These are phyloP conservation scores for Didymella pomorum DNA, from an alignment of 2,329 filamentous ascomycete species.

Conservation along the genomic window DNA sequence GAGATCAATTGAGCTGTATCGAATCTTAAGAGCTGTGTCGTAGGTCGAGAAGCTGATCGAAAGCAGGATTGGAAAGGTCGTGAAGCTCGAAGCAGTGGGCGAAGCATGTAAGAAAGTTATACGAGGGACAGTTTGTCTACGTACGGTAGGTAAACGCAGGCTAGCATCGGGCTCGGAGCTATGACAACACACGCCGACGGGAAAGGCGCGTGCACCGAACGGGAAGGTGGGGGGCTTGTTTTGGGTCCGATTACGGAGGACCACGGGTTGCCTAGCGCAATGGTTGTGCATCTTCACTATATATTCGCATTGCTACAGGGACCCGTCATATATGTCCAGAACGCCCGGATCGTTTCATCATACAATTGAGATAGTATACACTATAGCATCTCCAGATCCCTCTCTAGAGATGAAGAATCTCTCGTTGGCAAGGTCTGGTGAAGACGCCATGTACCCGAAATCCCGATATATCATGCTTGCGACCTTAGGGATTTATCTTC, in stretches of 20 bases:
- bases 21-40: neutral
- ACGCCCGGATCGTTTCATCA: neutral
- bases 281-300: neutral
- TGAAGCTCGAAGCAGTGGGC: conserved; percentile 6
- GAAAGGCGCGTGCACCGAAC: conserved; percentile 7
- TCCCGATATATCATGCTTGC: no score
- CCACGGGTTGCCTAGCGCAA: neutral
- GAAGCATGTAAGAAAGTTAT: conserved; percentile 15
- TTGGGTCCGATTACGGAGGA: conserved; percentile 15
- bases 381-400: neutral
- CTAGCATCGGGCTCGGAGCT: conserved; percentile 30
- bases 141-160: conserved; percentile 34
- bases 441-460: no score
- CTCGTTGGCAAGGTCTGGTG: neutral
- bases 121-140: conserved; percentile 23
- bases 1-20: conserved; percentile 1
- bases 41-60: neutral
- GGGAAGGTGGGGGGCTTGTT: conserved; percentile 12
- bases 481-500: no score
- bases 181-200: conserved; percentile 15
- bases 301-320: no score
- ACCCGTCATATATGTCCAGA: no score
- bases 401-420: neutral
- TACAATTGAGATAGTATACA: neutral
- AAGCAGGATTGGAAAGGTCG: neutral